These are phyloP conservation scores for Cladosporium oxysporum DNA, from an alignment of 2,329 filamentous ascomycete genomes.

Conservation along the genomic window DNA sequence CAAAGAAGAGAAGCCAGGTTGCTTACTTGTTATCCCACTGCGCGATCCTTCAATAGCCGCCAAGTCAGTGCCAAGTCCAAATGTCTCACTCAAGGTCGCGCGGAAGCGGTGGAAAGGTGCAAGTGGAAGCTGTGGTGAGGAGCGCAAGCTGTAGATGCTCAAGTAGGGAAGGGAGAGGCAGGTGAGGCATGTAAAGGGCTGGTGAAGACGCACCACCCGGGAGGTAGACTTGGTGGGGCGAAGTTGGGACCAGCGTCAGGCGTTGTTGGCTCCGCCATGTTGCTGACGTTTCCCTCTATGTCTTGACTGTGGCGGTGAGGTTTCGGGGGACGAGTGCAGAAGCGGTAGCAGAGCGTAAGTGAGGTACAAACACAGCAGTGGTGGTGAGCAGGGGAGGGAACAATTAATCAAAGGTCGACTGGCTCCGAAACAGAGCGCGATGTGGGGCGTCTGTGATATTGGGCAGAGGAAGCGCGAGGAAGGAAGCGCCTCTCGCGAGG, in stretches of 20 bases:
- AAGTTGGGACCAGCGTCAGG: constrained; percentile 43
- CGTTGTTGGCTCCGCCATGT: constrained; percentile 36
- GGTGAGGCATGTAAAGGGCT: constrained; percentile 22
- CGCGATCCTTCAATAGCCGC: constrained; percentile 39
- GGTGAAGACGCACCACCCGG: constrained; percentile 40
- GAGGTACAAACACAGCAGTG: not conserved
- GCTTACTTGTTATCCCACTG: constrained; percentile 45
- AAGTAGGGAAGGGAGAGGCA: constrained; percentile 18
- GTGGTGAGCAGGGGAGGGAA: not conserved
- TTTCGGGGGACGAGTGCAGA: not conserved
- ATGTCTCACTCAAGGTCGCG: constrained; percentile 17
- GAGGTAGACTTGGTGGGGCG: constrained; percentile 41
- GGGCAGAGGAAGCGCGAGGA: not conserved
- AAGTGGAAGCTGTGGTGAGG: constrained; percentile 15
- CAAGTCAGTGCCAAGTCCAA: constrained; percentile 39
- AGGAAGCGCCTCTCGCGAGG: constrained; percentile 3
- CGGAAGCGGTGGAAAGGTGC: constrained; percentile 21
- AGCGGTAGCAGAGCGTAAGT: not conserved
- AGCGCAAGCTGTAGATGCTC: constrained; percentile 15
- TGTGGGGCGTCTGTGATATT: not conserved
- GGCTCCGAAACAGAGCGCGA: not conserved
- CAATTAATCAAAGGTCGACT: not conserved
- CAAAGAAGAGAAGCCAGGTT: not conserved
- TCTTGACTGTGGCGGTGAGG: not conserved
- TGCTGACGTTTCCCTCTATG: constrained; percentile 12